Base-by-base conservation (phyloP, 106 monocot genomes). In the Allium cepa region DNA sequence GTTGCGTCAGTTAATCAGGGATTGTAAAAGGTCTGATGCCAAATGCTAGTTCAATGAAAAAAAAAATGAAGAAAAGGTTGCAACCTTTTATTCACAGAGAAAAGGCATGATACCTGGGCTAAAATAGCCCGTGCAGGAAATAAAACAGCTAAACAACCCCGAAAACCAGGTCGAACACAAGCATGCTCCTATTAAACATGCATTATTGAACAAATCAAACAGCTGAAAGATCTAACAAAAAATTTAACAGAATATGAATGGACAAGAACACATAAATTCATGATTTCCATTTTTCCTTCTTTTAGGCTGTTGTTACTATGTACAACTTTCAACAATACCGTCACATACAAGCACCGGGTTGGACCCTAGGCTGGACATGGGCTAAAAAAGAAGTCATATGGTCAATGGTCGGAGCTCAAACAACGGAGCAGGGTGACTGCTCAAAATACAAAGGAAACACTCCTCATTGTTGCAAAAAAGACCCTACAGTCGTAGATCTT, bases 251-350 rank as follows among this genome's bases (percentile, higher is more conserved):
- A 9, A 10, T 53, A 10, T 53, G 52, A 53, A 53, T 53, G 13
- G 1, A 53, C 52, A 28, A n/a, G 47, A 63, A 47, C 52, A 53
- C 10, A 52, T 52, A 15, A 11, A 57, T 7, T 4, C 53, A 15
- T 45, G 47, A 48, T 64, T 45, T 47, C 17, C 22, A 46, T 53
- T 16, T 60, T 63, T 22, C 28, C 18, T 9, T 9, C 13, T 65
- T 69, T 64, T 74, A 93, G 94, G 94, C 82, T 14, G 90, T 94
- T n/a, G 94, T 94, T 59, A 90, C 90, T 3, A 87, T 94, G 63
- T 86, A 71, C 86, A 94, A 94, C 73, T 94, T 71, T 67, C 94
- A 94, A 55, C 86, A 94, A 69, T 94, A 90, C 62, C 94, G 94
- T 17, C 94, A 94, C 57, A 94, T 94, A 45, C 90, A 90, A 76